phyloP scores from a whole-genome alignment of 192 early-diverging fungal species.

The Coemansia sp. region DNA sequence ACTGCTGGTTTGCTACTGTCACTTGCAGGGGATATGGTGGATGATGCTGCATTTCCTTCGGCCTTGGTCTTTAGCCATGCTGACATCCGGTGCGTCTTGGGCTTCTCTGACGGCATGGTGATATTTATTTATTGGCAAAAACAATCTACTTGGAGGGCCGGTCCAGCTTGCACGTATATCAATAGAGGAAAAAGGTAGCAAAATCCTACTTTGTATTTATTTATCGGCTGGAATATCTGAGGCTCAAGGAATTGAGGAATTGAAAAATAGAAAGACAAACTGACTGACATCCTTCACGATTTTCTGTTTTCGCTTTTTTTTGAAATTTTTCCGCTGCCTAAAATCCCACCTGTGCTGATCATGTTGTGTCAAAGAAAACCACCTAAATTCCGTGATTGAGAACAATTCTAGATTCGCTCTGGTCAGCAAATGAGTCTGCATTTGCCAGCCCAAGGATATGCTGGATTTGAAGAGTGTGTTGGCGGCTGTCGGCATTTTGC shows the following conservation, averaged over 20 bases:
- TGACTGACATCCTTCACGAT: background rate
- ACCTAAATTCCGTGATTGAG: no score
- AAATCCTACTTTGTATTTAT: background rate
- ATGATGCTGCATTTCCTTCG: background rate
- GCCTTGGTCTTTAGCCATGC: slow-evolving; percentile 4
- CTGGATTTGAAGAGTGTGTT: no score
- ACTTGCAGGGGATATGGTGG: background rate
- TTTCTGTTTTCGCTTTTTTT: background rate
- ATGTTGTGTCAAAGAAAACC: no score
- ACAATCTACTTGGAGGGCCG: background rate
- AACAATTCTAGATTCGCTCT: no score
- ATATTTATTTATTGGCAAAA: background rate
- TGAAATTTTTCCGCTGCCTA: no score
- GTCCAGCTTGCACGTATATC: background rate
- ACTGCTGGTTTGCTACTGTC: background rate
- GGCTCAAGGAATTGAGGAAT: no score
- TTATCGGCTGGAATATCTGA: background rate
- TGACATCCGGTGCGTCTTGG: background rate
- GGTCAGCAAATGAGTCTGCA: no score
- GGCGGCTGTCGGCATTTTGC: no score
- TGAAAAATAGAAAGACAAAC: no score
- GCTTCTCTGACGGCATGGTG: background rate
- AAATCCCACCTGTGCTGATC: no score
- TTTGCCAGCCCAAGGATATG: no score
- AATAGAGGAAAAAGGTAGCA: background rate